These are phyloP conservation scores for Mycena venus DNA, from an alignment of 768 basidiomycete species.

Conservation along the genomic window DNA sequence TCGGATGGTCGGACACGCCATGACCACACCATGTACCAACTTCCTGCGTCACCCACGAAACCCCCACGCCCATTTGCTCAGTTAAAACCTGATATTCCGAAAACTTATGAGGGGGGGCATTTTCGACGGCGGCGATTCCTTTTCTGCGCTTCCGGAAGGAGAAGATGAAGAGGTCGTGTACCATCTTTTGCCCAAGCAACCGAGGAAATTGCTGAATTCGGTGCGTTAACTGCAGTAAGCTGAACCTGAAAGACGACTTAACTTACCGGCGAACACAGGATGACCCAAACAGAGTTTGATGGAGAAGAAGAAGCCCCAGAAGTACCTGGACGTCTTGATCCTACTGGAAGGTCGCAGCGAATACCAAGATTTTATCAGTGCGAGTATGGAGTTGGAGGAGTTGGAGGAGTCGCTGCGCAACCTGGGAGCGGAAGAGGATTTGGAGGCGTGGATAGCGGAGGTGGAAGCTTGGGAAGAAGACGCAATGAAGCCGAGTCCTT, in stretches of 20 bases:
- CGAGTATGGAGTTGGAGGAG: constrained; percentile 1
- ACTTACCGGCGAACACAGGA: too few relatives aligned
- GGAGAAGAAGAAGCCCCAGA: neutral
- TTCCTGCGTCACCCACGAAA: neutral
- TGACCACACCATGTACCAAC: neutral
- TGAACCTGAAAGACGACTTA: too few relatives aligned
- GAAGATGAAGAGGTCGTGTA: neutral
- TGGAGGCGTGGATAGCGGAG: neutral
- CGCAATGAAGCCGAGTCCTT: constrained; percentile 20
- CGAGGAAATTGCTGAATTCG: too few relatives aligned
- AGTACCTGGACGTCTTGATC: constrained; percentile 1
- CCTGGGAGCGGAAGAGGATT: neutral
- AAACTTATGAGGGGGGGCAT: too few relatives aligned
- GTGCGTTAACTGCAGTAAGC: too few relatives aligned
- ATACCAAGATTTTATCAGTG: neutral
- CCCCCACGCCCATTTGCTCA: neutral
- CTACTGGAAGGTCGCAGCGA: constrained; percentile 7
- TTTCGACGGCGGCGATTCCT: too few relatives aligned
- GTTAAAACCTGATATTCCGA: neutral
- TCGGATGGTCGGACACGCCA: neutral
- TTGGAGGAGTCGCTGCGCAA: neutral
- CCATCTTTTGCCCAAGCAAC: too few relatives aligned
- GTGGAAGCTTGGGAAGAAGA: constrained; percentile 14
- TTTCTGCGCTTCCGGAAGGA: too few relatives aligned
- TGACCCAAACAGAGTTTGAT: too few relatives aligned